Evolutionary conservation across 176 grass and related monocot genomes (phyloP).

Genomic region (Zoysia japonica): DNA sequence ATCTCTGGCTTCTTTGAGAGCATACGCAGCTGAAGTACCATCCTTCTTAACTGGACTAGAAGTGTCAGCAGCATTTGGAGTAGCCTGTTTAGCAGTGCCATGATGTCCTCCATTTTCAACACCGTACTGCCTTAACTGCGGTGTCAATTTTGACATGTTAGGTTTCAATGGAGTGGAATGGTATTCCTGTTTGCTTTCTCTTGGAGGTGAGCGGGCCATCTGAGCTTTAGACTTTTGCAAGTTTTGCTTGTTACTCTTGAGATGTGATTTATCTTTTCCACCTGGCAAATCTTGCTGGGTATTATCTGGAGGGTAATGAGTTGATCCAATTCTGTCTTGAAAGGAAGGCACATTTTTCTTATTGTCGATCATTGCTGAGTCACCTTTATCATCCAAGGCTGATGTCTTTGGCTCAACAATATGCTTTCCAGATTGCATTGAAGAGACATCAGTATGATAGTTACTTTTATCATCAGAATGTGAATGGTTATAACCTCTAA

Average conservation of each 20-base stretch:
- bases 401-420: constrained; percentile 28
- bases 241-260: constrained; percentile 58
- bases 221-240: constrained; percentile 40
- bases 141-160: constrained; percentile 52
- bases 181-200: constrained; percentile 51
- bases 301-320: constrained; percentile 44
- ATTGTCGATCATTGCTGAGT: constrained; percentile 31
- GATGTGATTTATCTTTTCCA: constrained; percentile 54
- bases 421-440: constrained; percentile 39
- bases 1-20: constrained; percentile 81
- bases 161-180: constrained; percentile 48
- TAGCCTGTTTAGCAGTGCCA: constrained; percentile 49
- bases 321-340: constrained; percentile 47
- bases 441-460: constrained; percentile 37
- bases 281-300: constrained; percentile 26
- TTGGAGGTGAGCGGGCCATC: constrained; percentile 48
- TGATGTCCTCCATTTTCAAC: constrained; percentile 63
- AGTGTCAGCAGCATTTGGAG: constrained; percentile 55
- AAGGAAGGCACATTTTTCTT: constrained; percentile 41
- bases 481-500: constrained; percentile 46
- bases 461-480: constrained; percentile 49
- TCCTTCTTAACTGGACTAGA: constrained; percentile 79
- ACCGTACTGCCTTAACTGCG: constrained; percentile 50
- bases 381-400: constrained; percentile 43
- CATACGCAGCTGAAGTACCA: constrained; percentile 53